Evolutionary conservation across 371 early-diverging fungal genomes (phyloP), one percentile per base, ranked within the genome.

Genomic region (Mucor piriformis): DNA sequence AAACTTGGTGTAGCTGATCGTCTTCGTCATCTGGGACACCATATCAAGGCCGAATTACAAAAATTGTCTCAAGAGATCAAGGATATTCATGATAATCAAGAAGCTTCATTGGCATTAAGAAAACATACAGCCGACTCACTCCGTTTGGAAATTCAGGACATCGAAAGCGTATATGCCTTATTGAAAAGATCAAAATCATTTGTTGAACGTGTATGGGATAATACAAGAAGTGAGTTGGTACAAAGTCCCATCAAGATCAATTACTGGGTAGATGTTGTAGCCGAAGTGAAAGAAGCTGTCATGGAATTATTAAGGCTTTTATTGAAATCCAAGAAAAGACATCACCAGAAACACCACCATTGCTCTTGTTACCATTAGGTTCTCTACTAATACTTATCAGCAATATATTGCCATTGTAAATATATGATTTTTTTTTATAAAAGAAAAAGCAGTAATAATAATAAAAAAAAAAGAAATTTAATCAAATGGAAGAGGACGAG

Each of bases 401-500:
- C n/a, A 12, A 12, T 10, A 42, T 18, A 18, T 10, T 18, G 3
- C 18, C 8, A 6, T 42, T 42, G 42, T 42, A 42, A 42, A 20
- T 42, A 42, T 4, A 18, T 42, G n/a, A n/a, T n/a, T n/a, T n/a
- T n/a, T n/a, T n/a, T n/a, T n/a, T n/a, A n/a, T n/a, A n/a, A n/a
- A n/a, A n/a, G n/a, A n/a, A n/a, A n/a, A n/a, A n/a, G n/a, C n/a
- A n/a, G n/a, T n/a, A n/a, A 34, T 38, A 15, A 15, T 38, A 38
- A 38, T 15, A 38, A 38, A 38, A n/a, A 38, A 38, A 0, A 38
- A 38, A 38, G 38, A 16, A 12, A 12, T 35, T 64, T 78, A 85
- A 66, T 85, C 85, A 70, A 85, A 85, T 12, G 85, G 85, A 47
- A 84, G 69, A 6, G 79, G 73, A 33, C 76, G 66, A 34, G 63